Evolutionary conservation across 2,329 filamentous ascomycete species (phyloP).

Genomic region (Paracorniculantispora psalliotae): DNA sequence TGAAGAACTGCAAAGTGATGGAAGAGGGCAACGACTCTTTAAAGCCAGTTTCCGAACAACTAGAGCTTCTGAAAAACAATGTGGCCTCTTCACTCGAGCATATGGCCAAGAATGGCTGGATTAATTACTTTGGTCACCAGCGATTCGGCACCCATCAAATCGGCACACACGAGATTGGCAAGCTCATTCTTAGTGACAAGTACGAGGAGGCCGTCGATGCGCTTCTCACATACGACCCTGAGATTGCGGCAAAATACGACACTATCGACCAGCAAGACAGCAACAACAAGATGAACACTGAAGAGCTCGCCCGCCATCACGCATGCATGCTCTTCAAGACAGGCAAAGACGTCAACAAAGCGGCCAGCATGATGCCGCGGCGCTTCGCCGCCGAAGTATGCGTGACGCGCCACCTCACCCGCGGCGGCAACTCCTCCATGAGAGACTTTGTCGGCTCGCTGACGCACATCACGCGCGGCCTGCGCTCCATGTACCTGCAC

Average conservation of each 20-base stretch:
- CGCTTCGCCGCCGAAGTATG: slow-evolving; percentile 77
- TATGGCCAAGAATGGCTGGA: slow-evolving; percentile 72
- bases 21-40: slow-evolving; percentile 26
- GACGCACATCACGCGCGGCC: slow-evolving; percentile 70
- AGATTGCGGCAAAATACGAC: slow-evolving; percentile 46
- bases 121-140: slow-evolving; percentile 98
- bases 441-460: slow-evolving; percentile 79
- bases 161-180: slow-evolving; percentile 79
- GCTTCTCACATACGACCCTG: slow-evolving; percentile 68
- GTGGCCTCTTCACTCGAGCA: slow-evolving; percentile 58
- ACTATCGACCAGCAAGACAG: slow-evolving; percentile 33
- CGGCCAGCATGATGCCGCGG: slow-evolving; percentile 65
- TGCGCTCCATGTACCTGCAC: slow-evolving; percentile 93
- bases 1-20: slow-evolving; percentile 73
- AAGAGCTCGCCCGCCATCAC: slow-evolving; percentile 73
- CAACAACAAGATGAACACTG: slow-evolving; percentile 58
- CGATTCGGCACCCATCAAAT: slow-evolving; percentile 86
- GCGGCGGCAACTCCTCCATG: slow-evolving; percentile 38
- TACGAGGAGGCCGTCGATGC: slow-evolving; percentile 74
- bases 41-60: slow-evolving; percentile 23
- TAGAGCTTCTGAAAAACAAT: slow-evolving; percentile 30
- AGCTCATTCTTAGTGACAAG: slow-evolving; percentile 75
- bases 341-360: slow-evolving; percentile 52
- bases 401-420: slow-evolving; percentile 71
- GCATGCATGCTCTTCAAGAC: slow-evolving; percentile 71